Conservation (phyloP, 2,329 filamentous ascomycete genomes). For the Talaromyces sp. region DNA sequence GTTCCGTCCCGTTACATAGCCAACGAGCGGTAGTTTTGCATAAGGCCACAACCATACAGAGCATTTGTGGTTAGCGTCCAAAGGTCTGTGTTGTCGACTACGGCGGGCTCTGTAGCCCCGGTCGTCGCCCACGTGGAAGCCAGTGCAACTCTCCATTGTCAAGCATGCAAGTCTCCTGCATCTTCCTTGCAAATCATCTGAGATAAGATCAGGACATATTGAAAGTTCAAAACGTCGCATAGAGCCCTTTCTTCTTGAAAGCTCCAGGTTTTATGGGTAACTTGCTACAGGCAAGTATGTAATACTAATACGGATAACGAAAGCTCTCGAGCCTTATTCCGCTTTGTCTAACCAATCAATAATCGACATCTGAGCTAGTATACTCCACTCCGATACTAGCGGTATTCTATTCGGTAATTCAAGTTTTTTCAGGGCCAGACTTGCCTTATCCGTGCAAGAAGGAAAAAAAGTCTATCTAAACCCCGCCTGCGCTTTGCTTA, state of each 20-base stretch:
- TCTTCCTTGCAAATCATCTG: background rate
- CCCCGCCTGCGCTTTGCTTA: conserved; percentile 6
- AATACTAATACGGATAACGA: background rate
- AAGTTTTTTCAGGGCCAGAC: background rate
- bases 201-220: background rate
- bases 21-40: background rate
- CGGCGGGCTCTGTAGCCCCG: background rate
- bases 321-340: background rate
- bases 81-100: background rate
- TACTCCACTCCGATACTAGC: background rate
- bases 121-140: conserved; percentile 9
- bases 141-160: background rate
- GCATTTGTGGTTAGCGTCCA: too few species aligned
- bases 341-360: background rate
- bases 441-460: background rate
- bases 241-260: too few species aligned
- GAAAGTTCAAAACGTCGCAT: background rate
- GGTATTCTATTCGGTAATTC: conserved; percentile 4
- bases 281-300: background rate
- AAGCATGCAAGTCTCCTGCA: background rate
- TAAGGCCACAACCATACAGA: background rate
- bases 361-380: background rate
- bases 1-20: background rate
- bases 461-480: conserved; percentile 6
- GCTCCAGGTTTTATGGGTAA: background rate